These are phyloP conservation scores for Arthrobotrys iridis DNA, from an alignment of 2,329 filamentous ascomycete genomes.

Conservation along the genomic window DNA sequence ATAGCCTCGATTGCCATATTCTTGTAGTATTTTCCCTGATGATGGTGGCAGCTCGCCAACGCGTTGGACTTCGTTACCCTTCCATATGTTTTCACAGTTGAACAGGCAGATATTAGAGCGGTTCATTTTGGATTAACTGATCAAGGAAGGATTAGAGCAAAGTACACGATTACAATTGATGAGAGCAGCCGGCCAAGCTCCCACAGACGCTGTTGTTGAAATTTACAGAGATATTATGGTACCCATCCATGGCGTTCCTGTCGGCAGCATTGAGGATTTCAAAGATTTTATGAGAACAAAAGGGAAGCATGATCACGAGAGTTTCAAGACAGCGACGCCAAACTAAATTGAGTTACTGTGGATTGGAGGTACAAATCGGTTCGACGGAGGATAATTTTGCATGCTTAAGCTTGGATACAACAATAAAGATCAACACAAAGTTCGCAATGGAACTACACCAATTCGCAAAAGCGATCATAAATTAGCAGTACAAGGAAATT, in stretches of 20 bases:
- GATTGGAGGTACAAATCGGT: no score
- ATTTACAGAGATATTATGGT: slow-evolving; percentile 72
- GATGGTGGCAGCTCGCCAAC: slow-evolving; percentile 68
- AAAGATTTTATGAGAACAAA: slow-evolving; percentile 71
- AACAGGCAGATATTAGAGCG: slow-evolving; percentile 70
- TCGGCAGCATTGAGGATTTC: slow-evolving; percentile 72
- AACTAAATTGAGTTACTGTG: no score
- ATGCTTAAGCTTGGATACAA: no score
- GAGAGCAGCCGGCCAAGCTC: slow-evolving; percentile 70
- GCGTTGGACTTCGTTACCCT: slow-evolving; percentile 72
- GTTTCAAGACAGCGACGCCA: no score
- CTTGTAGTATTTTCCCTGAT: no score
- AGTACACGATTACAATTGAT: slow-evolving; percentile 70
- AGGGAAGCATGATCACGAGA: no score
- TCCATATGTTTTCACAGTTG: slow-evolving; percentile 74
- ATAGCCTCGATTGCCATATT: no score
- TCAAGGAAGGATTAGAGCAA: slow-evolving; percentile 72
- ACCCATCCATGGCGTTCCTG: slow-evolving; percentile 76
- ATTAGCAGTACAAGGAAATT: no score
- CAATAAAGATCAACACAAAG: no score
- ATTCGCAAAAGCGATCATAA: neutral
- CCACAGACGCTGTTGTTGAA: slow-evolving; percentile 71
- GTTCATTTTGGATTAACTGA: slow-evolving; percentile 76
- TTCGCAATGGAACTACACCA: neutral
- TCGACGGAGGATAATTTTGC: no score